Conservation (phyloP, 371 early-diverging fungal genomes). For the Mortierella polycephala region DNA sequence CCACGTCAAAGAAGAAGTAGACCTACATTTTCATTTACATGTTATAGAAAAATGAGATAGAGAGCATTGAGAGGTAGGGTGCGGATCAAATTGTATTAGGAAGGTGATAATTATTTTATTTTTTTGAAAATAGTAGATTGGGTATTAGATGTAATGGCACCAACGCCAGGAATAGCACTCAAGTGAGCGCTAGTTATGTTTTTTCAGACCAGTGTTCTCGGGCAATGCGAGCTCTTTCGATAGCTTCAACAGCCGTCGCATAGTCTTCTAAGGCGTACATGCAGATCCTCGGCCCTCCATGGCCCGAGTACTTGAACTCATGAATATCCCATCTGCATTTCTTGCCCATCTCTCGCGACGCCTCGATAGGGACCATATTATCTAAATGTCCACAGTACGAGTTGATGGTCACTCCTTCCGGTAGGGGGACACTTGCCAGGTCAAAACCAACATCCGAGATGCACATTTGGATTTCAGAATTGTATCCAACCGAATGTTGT, state of each 20-base stretch:
- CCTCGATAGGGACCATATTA: slow-evolving; percentile 43
- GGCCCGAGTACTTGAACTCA: slow-evolving; percentile 48
- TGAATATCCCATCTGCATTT: slow-evolving; percentile 46
- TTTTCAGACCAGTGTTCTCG: slow-evolving; percentile 23
- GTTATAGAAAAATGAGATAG: background rate
- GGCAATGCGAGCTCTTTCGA: background rate
- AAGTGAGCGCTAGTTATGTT: background rate
- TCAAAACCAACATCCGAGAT: slow-evolving; percentile 46
- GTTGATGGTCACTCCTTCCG: slow-evolving; percentile 28
- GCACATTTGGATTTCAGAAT: slow-evolving; percentile 51
- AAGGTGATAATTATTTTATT: background rate
- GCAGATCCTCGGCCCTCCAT: slow-evolving; percentile 48
- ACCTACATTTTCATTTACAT: background rate
- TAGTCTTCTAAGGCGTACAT: slow-evolving; percentile 51
- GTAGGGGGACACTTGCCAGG: slow-evolving; percentile 16
- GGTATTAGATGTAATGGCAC: too few relatives aligned
- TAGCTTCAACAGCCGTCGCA: slow-evolving; percentile 20
- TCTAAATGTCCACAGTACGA: slow-evolving; percentile 45
- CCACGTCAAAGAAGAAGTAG: slow-evolving; percentile 21
- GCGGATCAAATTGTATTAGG: slow-evolving; percentile 6
- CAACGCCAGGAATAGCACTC: background rate
- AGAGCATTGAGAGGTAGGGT: background rate
- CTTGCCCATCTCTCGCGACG: slow-evolving; percentile 36
- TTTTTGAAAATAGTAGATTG: background rate
- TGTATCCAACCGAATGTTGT: slow-evolving; percentile 50